phyloP scores from a whole-genome alignment of 2,329 filamentous ascomycete genomes.

The Fusarium heterosporum region DNA sequence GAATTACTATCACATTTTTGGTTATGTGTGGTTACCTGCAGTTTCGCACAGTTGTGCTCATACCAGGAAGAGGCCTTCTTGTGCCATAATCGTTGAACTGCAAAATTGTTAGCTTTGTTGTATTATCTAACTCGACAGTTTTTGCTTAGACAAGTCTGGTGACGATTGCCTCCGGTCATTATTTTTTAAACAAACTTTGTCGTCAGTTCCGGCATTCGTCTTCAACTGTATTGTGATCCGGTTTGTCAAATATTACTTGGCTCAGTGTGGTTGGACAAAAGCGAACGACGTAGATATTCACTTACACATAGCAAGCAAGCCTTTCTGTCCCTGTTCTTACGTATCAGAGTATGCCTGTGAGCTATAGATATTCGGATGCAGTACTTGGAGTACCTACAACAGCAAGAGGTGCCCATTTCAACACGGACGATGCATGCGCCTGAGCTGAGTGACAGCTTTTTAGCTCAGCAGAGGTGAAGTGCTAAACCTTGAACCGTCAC shows the following conservation, averaged over 20 bases:
- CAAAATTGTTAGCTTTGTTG: neutral
- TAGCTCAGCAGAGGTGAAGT: neutral
- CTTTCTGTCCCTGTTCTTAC: neutral
- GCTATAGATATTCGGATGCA: neutral
- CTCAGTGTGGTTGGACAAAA: neutral
- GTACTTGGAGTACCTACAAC: neutral
- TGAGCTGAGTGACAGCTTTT: neutral
- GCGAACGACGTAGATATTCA: neutral
- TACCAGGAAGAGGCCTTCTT: neutral
- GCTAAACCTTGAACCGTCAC: neutral
- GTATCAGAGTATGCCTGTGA: neutral
- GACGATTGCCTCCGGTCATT: too few relatives aligned
- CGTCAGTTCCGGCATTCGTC: constrained; percentile 5
- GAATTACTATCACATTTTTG: constrained; percentile 34
- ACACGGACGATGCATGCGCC: too few relatives aligned
- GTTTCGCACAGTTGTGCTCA: neutral
- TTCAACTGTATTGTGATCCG: neutral
- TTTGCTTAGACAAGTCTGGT: neutral
- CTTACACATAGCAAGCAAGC: neutral
- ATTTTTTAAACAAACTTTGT: neutral
- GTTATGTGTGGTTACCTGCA: constrained; percentile 1
- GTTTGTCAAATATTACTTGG: neutral
- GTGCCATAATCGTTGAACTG: neutral
- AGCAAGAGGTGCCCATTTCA: too few relatives aligned
- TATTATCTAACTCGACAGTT: neutral